Base-by-base conservation (phyloP, 768 basidiomycete genomes). In the Boletus sp. region DNA sequence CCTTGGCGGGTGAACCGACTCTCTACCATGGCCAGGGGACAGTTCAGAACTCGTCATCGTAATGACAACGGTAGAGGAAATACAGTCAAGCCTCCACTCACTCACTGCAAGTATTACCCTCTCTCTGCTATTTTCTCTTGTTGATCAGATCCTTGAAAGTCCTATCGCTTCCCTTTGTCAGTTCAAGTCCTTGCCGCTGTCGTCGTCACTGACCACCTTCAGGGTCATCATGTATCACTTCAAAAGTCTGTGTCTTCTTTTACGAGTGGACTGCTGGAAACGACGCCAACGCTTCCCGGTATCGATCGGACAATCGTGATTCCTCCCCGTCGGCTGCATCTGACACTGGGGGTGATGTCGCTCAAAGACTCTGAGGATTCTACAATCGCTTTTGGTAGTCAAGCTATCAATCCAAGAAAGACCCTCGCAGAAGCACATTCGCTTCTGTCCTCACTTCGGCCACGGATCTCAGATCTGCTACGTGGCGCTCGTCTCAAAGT, bases 291-390 rank as follows among this genome's bases (percentile, higher is more conserved):
- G 50, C 55, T 60, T 60, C 67, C 75, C 0, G 90, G 90, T 1
- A 73, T 92, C 5, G 85, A 92, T 69, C 64, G 63, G 9, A 76
- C 80, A 3, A 82, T 91, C 61, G 69, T 87, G 52, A 78, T 90
- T 53, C 75, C 75, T 8, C 71, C 78, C 0, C 76, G 79, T 10
- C 69, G 88, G n/a, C 71, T 90, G 42, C 89, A 92, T 68, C 71
- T 91, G 55, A 91, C 89, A 0, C 72, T 92, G 2, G 89, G 89
- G 1, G 87, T 90, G 1, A 87, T 92, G 85, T 72, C 80, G 0
- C 82, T 90, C 35, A 68, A 71, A 7, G 60, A 67, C 17, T 64
- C 73, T 1, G 48, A 45, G 33, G 9, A n/a, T 28, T 47, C 55
- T 1, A 42, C 18, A 7, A 6, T 17, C 12, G 8, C 12, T 6